Percentiles rank a stretch among this genome's conserved stretches.
These are phyloP conservation scores for Boletus eberwhitei DNA, from an alignment of 768 basidiomycete species.

Conservation along the genomic window DNA sequence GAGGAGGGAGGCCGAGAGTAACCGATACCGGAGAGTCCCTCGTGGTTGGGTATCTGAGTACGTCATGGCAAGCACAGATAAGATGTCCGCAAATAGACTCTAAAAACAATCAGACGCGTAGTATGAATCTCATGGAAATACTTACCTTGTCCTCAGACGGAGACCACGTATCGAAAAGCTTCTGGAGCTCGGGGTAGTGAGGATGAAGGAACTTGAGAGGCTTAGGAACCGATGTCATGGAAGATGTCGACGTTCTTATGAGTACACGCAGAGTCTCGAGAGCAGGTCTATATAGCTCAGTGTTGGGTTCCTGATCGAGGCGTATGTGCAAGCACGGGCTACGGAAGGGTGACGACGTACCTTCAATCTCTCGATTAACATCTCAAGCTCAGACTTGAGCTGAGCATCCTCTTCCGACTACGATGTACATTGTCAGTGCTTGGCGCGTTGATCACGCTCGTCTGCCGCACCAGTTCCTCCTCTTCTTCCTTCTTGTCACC, in stretches of 20 bases:
- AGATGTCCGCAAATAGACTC: constrained; percentile 94
- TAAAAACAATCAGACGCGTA: constrained; percentile 30
- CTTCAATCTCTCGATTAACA: constrained; percentile 92
- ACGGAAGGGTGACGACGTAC: constrained; percentile 40
- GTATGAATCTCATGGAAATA: not conserved
- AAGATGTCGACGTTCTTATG: constrained; percentile 94
- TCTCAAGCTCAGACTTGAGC: constrained; percentile 91
- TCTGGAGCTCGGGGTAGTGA: constrained; percentile 84
- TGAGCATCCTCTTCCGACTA: constrained; percentile 96
- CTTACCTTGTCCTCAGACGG: constrained; percentile 66
- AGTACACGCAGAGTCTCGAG: constrained; percentile 91
- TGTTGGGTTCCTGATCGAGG: constrained; percentile 74
- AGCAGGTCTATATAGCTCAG: constrained; percentile 80
- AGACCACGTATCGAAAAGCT: constrained; percentile 78
- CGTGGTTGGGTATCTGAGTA: constrained; percentile 97
- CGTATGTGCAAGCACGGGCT: constrained; percentile 12
- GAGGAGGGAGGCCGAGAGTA: constrained; percentile 71
- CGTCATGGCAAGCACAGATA: constrained; percentile 98
- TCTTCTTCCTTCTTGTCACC: constrained; percentile 57
- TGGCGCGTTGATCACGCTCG: constrained; percentile 8
- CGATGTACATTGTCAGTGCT: constrained; percentile 4
- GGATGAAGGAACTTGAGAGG: constrained; percentile 97
- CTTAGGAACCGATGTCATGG: constrained; percentile 99
- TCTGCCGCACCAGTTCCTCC: constrained; percentile 67
- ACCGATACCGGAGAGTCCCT: constrained; percentile 90